Evolutionary conservation across 129 eudicot genomes (phyloP), one percentile per base, ranked within the genome.

Genomic region (Helianthus tuberosus): DNA sequence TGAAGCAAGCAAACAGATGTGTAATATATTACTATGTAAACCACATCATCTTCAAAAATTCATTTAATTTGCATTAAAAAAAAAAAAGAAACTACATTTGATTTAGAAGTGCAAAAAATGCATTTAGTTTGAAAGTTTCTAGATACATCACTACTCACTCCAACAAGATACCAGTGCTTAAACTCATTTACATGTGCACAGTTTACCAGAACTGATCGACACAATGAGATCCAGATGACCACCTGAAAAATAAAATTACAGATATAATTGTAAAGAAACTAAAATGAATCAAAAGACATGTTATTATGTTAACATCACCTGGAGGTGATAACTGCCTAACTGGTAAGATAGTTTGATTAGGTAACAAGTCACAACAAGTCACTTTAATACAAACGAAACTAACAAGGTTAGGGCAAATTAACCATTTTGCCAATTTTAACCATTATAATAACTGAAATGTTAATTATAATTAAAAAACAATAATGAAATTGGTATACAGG

Each of bases 151-250:
- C 46, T 32, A 61, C 36, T 12, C 46, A 35, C 44, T 32, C 9
- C 9, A 32, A 61, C 11, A 32, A 35, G 13, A 12, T 11, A 23
- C n/a, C 23, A 6, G 43, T 29, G n/a, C 16, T 29, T 29, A 12
- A 60, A 60, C 36, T 57, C 63, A 57, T 61, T 11, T 61, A 61
- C 46, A 61, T 13, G 20, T 61, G 66, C 66, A 61, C 13, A 29
- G 5, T 60, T 61, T 61, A 61, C 46, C 66, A 0, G 36, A 12
- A 14, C 20, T 32, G 16, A 61, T 32, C 17, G 8, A 32, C 15
- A 29, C 11, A 32, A 32, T 61, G 66, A 0, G 66, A 61, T 16
- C 36, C 46, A 4, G 3, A 29, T 29, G 44, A 32, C 66, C 46
- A 32, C 46, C 66, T 61, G 65, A 10, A 61, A 61, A 61, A 59